Base-by-base conservation (phyloP, 2,329 filamentous ascomycete species). In the Botrytis galanthina region DNA sequence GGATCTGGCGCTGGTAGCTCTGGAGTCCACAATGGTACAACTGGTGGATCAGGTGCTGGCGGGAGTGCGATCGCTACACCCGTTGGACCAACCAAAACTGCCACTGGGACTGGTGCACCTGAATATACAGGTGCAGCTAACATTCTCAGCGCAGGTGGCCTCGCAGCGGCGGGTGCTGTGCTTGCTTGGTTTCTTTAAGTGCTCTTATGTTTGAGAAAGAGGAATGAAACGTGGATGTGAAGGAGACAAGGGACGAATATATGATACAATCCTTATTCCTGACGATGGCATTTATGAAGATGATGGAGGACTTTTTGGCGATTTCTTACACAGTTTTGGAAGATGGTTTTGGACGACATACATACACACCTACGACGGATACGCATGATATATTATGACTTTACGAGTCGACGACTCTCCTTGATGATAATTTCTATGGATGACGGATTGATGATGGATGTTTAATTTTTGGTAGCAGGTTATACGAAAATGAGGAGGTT, bases 21-120 rank as follows among this genome's bases (percentile, higher is more conserved):
- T 16, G 37, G 60, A 26, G 46, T 57, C 5, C 37, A 57, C 20
- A 74, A 64, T 7, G 61, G 67, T 18, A 75, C 73, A n/a, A 59
- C 46, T 2, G 18, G 73, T 20, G 39, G 44, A 12, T 59, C 59
- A 2, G 64, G 54, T 18, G 60, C 73, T 51, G 61, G 71, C 9
- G 59, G 59, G 54, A 59, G 60, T 8, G 61, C 76, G 39, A 74
- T 75, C 0, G 66, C 59, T 7, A 74, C 74, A 70, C 74, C 75
- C 29, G 71, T 73, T 42, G 75, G 46, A 73, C 78, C 68, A 37
- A 76, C 29, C 9, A 59, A 44, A 18, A 72, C 71, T 4, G 39
- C 51, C 16, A 72, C 71, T 9, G 71, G 71, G 48, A 60, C 39
- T 16, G 71, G 62, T 0, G 61, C 71, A 8, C 61, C 71, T 22